Evolutionary conservation across 345 rosid species (phyloP).

Genomic region (Cardiospermum halicacabum): DNA sequence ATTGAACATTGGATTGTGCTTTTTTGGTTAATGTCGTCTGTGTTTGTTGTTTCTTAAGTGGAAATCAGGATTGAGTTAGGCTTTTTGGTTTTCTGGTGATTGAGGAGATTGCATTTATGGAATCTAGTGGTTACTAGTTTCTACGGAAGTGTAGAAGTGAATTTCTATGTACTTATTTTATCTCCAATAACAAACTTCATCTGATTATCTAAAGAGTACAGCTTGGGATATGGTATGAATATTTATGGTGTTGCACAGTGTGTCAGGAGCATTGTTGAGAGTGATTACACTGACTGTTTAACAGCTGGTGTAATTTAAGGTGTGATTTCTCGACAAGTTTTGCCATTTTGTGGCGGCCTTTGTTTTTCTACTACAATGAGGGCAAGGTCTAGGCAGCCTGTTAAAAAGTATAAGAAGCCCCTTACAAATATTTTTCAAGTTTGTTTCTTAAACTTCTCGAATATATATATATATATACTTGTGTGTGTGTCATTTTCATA

Average conservation of each 20-base stretch:
- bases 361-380: constrained; percentile 80
- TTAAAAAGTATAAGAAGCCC: constrained; percentile 97
- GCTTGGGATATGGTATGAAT: too few species aligned
- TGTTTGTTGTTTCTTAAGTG: constrained; percentile 13
- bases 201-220: too few species aligned
- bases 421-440: constrained; percentile 89
- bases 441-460: constrained; percentile 11
- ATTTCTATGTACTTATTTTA: too few species aligned
- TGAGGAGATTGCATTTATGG: constrained; percentile 37
- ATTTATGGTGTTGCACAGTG: too few species aligned
- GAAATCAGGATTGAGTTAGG: constrained; percentile 31
- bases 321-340: constrained; percentile 78
- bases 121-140: constrained; percentile 22
- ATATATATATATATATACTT: too few species aligned
- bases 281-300: too few species aligned
- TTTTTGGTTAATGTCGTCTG: constrained; percentile 13
- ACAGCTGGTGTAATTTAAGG: constrained; percentile 69
- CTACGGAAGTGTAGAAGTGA: constrained; percentile 20
- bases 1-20: constrained; percentile 20
- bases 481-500: not conserved
- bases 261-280: too few species aligned
- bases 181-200: too few species aligned
- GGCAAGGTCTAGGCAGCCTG: constrained; percentile 94
- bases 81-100: constrained; percentile 30
- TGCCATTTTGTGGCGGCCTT: constrained; percentile 91